A percentile compares a stretch with the other conserved stretches of the same genome.
Evolutionary conservation across 331 rosid species (phyloP).

Genomic region (Rosa hybrid): DNA sequence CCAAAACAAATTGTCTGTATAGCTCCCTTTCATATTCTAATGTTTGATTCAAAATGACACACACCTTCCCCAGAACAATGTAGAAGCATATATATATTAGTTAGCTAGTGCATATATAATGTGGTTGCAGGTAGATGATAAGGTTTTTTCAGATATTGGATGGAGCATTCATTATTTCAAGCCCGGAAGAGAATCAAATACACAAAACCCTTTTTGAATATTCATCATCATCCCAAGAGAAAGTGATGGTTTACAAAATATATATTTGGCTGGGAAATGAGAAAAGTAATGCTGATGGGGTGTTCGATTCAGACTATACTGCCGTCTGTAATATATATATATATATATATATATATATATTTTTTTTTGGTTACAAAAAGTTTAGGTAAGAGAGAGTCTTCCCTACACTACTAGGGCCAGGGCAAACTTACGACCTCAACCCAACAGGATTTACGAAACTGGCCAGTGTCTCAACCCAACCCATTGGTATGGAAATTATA

Average conservation of each 20-base stretch:
- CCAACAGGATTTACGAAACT: too few species aligned
- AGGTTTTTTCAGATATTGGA: slow-evolving; percentile 29
- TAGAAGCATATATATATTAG: slow-evolving; percentile 30
- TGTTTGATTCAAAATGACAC: slow-evolving; percentile 33
- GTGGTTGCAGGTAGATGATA: slow-evolving; percentile 43
- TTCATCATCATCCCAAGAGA: slow-evolving; percentile 16
- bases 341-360: too few species aligned
- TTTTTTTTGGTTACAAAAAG: too few species aligned
- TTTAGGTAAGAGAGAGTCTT: too few species aligned
- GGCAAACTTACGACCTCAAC: too few species aligned
- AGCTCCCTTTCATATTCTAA: slow-evolving; percentile 22
- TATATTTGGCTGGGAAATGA: not conserved
- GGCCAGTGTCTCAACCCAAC: too few species aligned
- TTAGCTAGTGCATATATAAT: not conserved
- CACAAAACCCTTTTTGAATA: slow-evolving; percentile 4
- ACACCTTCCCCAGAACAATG: slow-evolving; percentile 36
- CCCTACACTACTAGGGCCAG: too few species aligned
- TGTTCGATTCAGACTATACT: not conserved
- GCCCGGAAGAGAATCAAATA: slow-evolving; percentile 16
- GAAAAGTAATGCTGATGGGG: not conserved
- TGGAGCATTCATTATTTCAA: slow-evolving; percentile 28
- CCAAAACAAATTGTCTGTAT: slow-evolving; percentile 49
- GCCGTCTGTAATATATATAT: not conserved
- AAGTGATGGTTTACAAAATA: slow-evolving; percentile 11
- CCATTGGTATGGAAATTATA: too few species aligned